Percentiles rank a stretch among this genome's conserved stretches.
Evolutionary conservation across 176 grass and related monocot species (phyloP).

Genomic region (Chloris gayana): DNA sequence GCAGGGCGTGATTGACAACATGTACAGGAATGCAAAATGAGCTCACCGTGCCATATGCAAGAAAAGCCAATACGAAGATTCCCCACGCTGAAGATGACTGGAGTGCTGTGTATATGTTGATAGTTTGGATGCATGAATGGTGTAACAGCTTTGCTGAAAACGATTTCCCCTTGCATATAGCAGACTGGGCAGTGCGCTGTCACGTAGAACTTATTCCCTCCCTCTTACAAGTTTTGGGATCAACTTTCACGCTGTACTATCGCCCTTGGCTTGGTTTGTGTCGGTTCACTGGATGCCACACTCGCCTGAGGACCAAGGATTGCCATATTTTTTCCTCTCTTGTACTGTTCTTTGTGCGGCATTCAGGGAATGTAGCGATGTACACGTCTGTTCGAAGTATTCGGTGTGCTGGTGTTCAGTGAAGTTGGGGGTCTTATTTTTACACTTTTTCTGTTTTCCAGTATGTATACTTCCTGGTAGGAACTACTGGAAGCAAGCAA

Average conservation of each 20-base stretch:
- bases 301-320: not conserved
- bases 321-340: not conserved
- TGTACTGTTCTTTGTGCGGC: not conserved
- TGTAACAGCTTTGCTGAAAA: slow-evolving; percentile 11
- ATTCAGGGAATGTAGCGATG: not conserved
- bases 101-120: slow-evolving; percentile 28
- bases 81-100: not conserved
- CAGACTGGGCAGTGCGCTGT: slow-evolving; percentile 6
- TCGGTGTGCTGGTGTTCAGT: no score
- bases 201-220: not conserved
- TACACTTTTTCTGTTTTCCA: no score
- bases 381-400: not conserved
- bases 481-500: no score
- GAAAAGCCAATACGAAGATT: slow-evolving; percentile 16
- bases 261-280: no score
- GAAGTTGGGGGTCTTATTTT: no score
- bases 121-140: slow-evolving; percentile 26
- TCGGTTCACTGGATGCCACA: not conserved
- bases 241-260: not conserved
- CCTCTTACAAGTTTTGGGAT: no score
- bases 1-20: slow-evolving; percentile 61
- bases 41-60: not conserved
- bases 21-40: slow-evolving; percentile 69
- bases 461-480: no score
- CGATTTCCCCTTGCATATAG: slow-evolving; percentile 5